Evolutionary conservation across 2,329 filamentous ascomycete species (phyloP), one percentile per base, ranked within the genome.

Genomic region (Trichophyton rubrum): DNA sequence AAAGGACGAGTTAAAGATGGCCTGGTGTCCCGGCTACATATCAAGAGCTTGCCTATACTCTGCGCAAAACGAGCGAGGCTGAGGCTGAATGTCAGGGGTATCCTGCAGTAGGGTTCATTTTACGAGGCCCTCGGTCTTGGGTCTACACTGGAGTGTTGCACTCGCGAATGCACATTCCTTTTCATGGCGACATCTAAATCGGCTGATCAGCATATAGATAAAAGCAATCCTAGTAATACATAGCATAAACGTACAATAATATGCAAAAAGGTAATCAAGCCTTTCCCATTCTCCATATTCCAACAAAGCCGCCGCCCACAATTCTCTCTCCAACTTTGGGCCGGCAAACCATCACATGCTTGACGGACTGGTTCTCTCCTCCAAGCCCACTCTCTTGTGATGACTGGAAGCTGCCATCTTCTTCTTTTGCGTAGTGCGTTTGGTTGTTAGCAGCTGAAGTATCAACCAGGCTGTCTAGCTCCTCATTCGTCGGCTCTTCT

Each of bases 241-340:
- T 1, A 3, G 22, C 5, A 51, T 51, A 30, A 51, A 24, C 8
- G 9, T 51, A 51, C 45, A 30, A 22, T 27, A 51, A 43, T 43
- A 43, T 51, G 20, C 9, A 51, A 51, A 51, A 51, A 13, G 20
- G 13, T 2, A 13, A 35, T 17, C 33, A 55, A 55, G 20, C 30
- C 13, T 74, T 73, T 17, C 74, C 75, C 59, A 73, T 75, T 60
- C 72, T 73, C 74, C 75, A 82, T 35, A 81, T 66, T 1, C 75
- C 79, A 57, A 82, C 69, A 64, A 82, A 82, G 2, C 79, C 79
- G 49, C 79, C 79, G 11, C 78, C 79, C 6, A 73, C 68, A 45
- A 78, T 73, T 56, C 72, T 70, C 7, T 72, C 64, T 7, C 79
- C 79, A 59, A 79, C 78, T 64, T 78, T 80, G 1, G 79, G 80